Evolutionary conservation across 179 eudicot genomes (phyloP).

Genomic region (Vitellaria paradoxa): DNA sequence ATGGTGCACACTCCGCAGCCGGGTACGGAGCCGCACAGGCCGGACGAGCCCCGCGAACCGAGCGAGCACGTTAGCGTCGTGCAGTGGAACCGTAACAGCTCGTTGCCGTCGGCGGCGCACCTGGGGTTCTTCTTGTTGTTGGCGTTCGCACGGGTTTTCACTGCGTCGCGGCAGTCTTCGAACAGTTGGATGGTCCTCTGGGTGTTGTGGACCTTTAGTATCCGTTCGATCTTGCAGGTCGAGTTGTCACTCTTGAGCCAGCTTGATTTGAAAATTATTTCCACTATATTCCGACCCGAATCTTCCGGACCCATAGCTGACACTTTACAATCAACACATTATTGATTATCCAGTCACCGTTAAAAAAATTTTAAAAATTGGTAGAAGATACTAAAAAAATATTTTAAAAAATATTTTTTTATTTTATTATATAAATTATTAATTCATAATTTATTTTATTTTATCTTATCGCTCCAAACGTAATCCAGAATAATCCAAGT

Average conservation of each 20-base stretch:
- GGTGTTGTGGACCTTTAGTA: conserved; percentile 85
- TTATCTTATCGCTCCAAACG: no score
- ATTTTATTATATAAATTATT: no score
- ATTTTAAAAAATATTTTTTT: no score
- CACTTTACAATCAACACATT: conserved; percentile 32
- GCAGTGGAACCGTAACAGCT: conserved; percentile 82
- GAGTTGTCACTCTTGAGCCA: conserved; percentile 84
- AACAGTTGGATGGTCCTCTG: conserved; percentile 84
- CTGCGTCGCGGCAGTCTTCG: conserved; percentile 81
- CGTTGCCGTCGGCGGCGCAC: conserved; percentile 97
- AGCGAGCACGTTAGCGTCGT: conserved; percentile 65
- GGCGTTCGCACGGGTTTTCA: conserved; percentile 45
- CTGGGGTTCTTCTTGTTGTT: conserved; percentile 52
- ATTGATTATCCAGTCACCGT: background rate
- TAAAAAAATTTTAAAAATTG: no score
- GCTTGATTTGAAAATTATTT: conserved; percentile 95
- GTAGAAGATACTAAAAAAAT: no score
- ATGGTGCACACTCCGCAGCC: conserved; percentile 82
- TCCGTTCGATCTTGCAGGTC: conserved; percentile 89
- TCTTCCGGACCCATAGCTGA: conserved; percentile 89
- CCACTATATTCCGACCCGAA: conserved; percentile 93
- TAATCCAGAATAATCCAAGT: no score
- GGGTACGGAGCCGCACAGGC: conserved; percentile 58
- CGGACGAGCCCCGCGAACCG: conserved; percentile 73
- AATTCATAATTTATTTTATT: no score